phyloP scores from a whole-genome alignment of 2,329 filamentous ascomycete species.

The Verticillium nubilum region DNA sequence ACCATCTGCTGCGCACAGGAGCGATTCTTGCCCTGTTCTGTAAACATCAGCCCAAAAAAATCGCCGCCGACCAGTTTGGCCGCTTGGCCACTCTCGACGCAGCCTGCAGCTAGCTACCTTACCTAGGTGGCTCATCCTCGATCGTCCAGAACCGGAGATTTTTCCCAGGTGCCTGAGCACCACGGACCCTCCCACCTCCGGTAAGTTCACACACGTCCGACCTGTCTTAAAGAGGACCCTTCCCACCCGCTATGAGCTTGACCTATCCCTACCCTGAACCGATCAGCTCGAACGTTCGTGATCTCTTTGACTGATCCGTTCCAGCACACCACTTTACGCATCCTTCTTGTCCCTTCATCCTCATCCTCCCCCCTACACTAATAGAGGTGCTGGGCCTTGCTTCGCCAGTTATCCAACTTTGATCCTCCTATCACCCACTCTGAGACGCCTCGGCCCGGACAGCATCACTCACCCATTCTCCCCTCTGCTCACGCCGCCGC shows the following conservation, averaged over 20 bases:
- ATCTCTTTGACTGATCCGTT: conserved; percentile 12
- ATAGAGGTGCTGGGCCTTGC: neutral
- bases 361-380: neutral
- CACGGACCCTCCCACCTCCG: conserved; percentile 13
- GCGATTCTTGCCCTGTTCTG: conserved; percentile 15
- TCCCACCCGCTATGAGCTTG: conserved; percentile 15
- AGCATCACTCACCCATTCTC: neutral
- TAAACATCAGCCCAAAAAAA: conserved; percentile 5
- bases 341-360: neutral
- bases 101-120: conserved; percentile 16
- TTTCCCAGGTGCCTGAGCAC: conserved; percentile 17
- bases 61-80: conserved; percentile 8
- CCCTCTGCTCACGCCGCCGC: neutral
- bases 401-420: neutral
- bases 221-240: conserved; percentile 19
- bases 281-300: conserved; percentile 13
- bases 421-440: neutral
- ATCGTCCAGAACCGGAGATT: conserved; percentile 14
- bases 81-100: conserved; percentile 16
- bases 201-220: conserved; percentile 12
- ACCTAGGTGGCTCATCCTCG: conserved; percentile 13
- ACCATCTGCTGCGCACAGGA: conserved; percentile 14
- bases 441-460: neutral
- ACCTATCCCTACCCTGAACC: conserved; percentile 9
- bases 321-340: conserved; percentile 6